Evolutionary conservation across 2,329 filamentous ascomycete species (phyloP), one percentile per base, ranked within the genome.

Genomic region (Epichloe scottii): DNA sequence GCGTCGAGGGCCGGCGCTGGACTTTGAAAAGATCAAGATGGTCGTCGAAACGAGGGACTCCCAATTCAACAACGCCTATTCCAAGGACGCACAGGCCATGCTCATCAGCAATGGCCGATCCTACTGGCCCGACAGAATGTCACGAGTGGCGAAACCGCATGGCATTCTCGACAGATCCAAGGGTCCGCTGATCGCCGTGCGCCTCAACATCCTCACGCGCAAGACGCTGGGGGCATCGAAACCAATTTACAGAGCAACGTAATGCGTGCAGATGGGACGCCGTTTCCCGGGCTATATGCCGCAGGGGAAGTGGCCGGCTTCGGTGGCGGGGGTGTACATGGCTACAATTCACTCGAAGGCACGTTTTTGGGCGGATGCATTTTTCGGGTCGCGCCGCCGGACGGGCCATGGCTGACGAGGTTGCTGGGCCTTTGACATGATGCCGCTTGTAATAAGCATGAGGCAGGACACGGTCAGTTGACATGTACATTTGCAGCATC

Each of bases 311-410:
- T 68, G 1, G 77, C 78, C 0, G 79, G 79, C 0, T 82, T 82
- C 52, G 79, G 79, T 0, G 79, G 79, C 2, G 79, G 79, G 2
- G 79, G 79, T 15, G 75, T 82, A 1, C 79, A 82, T 56, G 79
- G 79, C 0, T 82, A 82, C 57, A 79, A 70, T 56, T 76, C 79
- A 1, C 72, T 82, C 37, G 79, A 82, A 61, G 79, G 79, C 0
- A 82, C 79, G 0, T 82, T 82, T 58, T 57, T 82, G 4, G 79
- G 79, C 14, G 79, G 79, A 0, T 82, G 79, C 53, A 81, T 82
- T 56, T 82, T 57, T 81, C 78, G 0, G 79, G 79, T 0, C 65
- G 78, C 5, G 73, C 73, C 0, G 79, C 78, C 0, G 79, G 79
- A 0, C 66, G 72, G 10, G 77, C 72, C 0, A 74, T 82, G 56